Conservation (phyloP, 805 yeast species). For the Yamadazyma takamatsuzukensis region DNA sequence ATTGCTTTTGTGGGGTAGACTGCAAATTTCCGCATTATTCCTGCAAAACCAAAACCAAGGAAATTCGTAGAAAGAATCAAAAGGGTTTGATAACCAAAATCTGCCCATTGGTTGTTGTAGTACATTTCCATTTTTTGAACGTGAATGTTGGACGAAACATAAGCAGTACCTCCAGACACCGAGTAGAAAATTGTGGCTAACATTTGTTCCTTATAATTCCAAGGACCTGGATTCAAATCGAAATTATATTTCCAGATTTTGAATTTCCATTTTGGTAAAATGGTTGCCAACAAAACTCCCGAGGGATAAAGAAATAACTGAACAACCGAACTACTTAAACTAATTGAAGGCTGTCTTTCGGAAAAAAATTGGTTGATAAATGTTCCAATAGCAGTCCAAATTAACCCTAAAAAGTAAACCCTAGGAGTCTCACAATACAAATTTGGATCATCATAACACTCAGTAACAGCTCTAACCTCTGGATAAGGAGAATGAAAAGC, state of each 20-base stretch:
- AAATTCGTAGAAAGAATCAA: slow-evolving; percentile 23
- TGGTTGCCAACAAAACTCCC: slow-evolving; percentile 34
- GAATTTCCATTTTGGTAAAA: slow-evolving; percentile 41
- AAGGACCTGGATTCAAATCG: slow-evolving; percentile 59
- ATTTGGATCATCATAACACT: slow-evolving; percentile 49
- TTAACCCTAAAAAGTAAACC: slow-evolving; percentile 50
- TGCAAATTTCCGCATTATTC: slow-evolving; percentile 25
- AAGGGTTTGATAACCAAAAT: slow-evolving; percentile 24
- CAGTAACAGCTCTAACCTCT: slow-evolving; percentile 65
- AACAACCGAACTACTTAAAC: slow-evolving; percentile 40
- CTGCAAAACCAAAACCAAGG: slow-evolving; percentile 30
- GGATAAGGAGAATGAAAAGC: slow-evolving; percentile 55
- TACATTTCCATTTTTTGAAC: slow-evolving; percentile 19
- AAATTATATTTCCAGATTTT: slow-evolving; percentile 15
- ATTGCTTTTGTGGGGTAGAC: slow-evolving; percentile 23
- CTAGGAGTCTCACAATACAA: slow-evolving; percentile 52
- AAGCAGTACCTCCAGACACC: slow-evolving; percentile 14
- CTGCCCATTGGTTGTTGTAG: slow-evolving; percentile 26
- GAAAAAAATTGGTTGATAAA: slow-evolving; percentile 56
- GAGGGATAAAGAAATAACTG: slow-evolving; percentile 46
- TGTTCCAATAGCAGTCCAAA: slow-evolving; percentile 52
- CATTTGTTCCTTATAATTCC: slow-evolving; percentile 56
- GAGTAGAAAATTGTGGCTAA: slow-evolving; percentile 43
- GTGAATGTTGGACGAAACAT: slow-evolving; percentile 31
- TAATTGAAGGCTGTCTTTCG: slow-evolving; percentile 51